Conservation (phyloP, 2,329 filamentous ascomycete genomes). For the Aspergillus brasiliensis region DNA sequence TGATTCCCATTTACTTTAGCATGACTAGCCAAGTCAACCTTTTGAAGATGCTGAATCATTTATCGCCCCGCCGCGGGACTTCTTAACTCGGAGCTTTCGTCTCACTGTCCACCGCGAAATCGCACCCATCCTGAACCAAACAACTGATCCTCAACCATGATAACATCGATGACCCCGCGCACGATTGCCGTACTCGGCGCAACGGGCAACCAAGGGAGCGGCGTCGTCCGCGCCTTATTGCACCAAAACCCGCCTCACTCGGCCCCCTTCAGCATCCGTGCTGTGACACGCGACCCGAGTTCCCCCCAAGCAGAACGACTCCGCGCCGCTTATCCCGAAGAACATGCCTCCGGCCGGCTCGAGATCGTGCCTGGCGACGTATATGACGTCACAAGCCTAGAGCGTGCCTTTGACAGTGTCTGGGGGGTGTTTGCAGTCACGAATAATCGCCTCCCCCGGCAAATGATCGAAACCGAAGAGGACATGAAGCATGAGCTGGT, state of each 20-base stretch:
- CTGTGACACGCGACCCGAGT: constrained; percentile 14
- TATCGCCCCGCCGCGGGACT: too few relatives aligned
- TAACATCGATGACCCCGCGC: too few relatives aligned
- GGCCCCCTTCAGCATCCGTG: constrained; percentile 13
- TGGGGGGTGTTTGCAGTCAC: constrained; percentile 25
- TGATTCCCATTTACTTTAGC: too few relatives aligned
- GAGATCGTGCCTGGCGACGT: constrained; percentile 12
- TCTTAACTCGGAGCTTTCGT: too few relatives aligned
- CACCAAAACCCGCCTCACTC: neutral
- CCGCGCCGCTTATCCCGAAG: neutral
- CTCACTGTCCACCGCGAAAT: too few relatives aligned
- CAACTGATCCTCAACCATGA: too few relatives aligned
- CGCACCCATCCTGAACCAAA: too few relatives aligned
- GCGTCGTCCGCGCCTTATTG: constrained; percentile 16
- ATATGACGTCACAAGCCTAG: constrained; percentile 10
- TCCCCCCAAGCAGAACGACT: constrained; percentile 9
- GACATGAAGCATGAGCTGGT: constrained; percentile 23
- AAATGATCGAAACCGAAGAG: constrained; percentile 15
- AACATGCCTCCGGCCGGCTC: constrained; percentile 5
- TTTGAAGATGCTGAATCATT: too few relatives aligned
- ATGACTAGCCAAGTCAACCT: too few relatives aligned
- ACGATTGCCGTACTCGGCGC: neutral
- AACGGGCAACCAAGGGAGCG: constrained; percentile 20
- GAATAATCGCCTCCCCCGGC: constrained; percentile 8
- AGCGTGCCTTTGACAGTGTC: constrained; percentile 15